These are phyloP conservation scores for Xylariaceae sp. DNA, from an alignment of 2,329 filamentous ascomycete species.

Conservation along the genomic window DNA sequence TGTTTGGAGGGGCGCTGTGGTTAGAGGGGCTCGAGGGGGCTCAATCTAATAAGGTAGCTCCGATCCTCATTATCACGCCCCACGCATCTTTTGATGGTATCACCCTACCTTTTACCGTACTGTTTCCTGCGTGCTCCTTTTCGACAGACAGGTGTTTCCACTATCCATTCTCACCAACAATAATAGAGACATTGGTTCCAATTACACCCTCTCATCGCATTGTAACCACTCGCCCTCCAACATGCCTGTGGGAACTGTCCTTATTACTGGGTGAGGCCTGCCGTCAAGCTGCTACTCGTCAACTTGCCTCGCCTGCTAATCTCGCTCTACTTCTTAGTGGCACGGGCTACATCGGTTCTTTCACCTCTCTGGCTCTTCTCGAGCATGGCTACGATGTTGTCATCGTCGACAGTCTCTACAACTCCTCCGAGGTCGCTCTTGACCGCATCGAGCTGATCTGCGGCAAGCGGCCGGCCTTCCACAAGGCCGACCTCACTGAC, in stretches of 20 bases:
- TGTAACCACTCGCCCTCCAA: slow-evolving; percentile 18
- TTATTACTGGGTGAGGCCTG: slow-evolving; percentile 78
- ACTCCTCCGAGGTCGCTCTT: slow-evolving; percentile 85
- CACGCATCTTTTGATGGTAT: no score
- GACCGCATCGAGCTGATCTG: slow-evolving; percentile 93
- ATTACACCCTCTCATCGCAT: slow-evolving; percentile 10
- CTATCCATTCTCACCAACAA: no score
- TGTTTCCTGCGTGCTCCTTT: no score
- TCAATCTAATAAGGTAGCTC: no score
- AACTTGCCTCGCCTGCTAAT: neutral
- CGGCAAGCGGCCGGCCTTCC: slow-evolving; percentile 82
- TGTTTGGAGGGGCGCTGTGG: no score
- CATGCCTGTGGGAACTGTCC: slow-evolving; percentile 82
- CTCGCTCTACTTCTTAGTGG: slow-evolving; percentile 56
- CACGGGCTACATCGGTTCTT: slow-evolving; percentile 98
- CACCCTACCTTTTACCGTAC: no score
- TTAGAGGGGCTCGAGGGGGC: no score
- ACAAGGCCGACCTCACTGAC: slow-evolving; percentile 84
- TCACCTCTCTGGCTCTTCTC: slow-evolving; percentile 88
- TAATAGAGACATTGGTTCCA: neutral
- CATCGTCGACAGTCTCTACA: slow-evolving; percentile 95
- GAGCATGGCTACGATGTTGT: slow-evolving; percentile 95
- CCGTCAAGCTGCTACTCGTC: no score
- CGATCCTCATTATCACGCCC: no score
- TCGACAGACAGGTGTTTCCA: no score